Evolutionary conservation across 768 basidiomycete species (phyloP), one percentile per base, ranked within the genome.

Genomic region (Neoboletus subvelutipes): DNA sequence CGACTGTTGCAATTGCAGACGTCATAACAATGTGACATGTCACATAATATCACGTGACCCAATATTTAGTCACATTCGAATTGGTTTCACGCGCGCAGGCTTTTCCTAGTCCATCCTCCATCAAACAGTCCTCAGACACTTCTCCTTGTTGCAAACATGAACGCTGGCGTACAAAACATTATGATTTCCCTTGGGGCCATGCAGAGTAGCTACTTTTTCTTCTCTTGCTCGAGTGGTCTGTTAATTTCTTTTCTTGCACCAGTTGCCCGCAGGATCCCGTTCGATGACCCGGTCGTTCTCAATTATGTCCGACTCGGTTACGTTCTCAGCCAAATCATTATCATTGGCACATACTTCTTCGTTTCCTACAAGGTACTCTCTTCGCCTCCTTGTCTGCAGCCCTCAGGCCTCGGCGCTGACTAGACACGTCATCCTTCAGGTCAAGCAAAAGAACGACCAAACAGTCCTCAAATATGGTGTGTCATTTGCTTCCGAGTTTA

Each of bases 381-480:
- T 41, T 45, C 8, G 4, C 22, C 12, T 11, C 41, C 51, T 29
- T 11, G 20, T 18, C 28, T 2, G 9, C 41, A 9, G 9, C 3
- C 20, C 20, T 47, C 41, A 9, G 9, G 3, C 20, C 20, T 47
- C 31, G n/a, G 50, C 48, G 31, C 54, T 64, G 2, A 48, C 39
- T 40, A 12, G 55, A 57, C 67, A 67, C 56, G 62, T 58, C 58
- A 46, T 20, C 60, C 45, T 49, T 22, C 61, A 97, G 92, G 85
- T 98, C 74, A 95, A 92, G 81, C 76, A 82, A 67, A 95, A 94
- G 84, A 98, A 98, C 67, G 96, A 99, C 76, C 83, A 88, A 72
- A 93, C 93, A 2, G 92, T 96, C 28, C 79, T 99, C 66, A 99
- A 97, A 83, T 99, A 96, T 75, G 91, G 91, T 88, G 42, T 53